Evolutionary conservation across 139 green algal genomes (phyloP).

Genomic region (Micractinium sp.): DNA sequence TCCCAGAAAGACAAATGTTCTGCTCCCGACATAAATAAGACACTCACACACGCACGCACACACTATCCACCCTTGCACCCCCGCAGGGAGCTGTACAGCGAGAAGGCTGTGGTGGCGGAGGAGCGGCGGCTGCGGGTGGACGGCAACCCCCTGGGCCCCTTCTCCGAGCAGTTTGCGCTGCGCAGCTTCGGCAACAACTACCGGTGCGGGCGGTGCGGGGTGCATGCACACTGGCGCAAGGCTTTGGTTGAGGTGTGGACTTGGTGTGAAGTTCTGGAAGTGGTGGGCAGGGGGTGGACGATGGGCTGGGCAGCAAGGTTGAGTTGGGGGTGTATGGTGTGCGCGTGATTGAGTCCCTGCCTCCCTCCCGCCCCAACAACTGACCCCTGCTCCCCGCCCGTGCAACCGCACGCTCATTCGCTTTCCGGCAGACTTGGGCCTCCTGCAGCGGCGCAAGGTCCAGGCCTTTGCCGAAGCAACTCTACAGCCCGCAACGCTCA

Average conservation of each 20-base stretch:
- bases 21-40: no score
- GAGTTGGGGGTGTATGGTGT: not conserved
- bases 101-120: slow-evolving; percentile 89
- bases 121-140: slow-evolving; percentile 86
- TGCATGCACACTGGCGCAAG: not conserved
- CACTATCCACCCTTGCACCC: not conserved
- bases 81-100: slow-evolving; percentile 76
- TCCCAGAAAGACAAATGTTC: no score
- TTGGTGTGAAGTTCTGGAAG: not conserved
- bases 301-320: not conserved
- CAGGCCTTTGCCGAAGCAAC: no score
- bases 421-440: no score
- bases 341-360: no score
- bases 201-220: slow-evolving; percentile 2
- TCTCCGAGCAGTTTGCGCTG: slow-evolving; percentile 53
- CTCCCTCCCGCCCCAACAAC: no score
- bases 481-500: no score
- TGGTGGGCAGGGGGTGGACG: no score
- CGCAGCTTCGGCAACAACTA: slow-evolving; percentile 76
- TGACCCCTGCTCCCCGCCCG: no score
- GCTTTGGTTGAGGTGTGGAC: no score
- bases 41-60: not conserved
- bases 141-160: slow-evolving; percentile 73
- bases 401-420: no score
- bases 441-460: no score